Evolutionary conservation across 805 yeast genomes (phyloP).

Genomic region (Dipodascus albidus): DNA sequence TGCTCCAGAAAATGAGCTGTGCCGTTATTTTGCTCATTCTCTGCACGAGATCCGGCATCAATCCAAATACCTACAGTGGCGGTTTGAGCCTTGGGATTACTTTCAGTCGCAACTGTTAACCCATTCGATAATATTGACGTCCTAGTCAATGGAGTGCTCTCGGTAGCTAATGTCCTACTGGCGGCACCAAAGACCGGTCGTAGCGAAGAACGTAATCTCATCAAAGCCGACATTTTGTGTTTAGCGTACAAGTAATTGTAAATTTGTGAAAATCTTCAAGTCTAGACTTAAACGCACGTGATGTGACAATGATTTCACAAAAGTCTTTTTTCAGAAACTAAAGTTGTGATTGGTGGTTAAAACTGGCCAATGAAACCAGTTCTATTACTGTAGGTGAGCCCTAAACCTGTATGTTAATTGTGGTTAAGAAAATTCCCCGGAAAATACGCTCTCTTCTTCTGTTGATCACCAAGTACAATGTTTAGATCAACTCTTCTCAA

Average conservation of each 20-base stretch:
- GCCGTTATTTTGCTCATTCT: conserved; percentile 71
- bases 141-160: conserved; percentile 33
- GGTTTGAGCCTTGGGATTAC: conserved; percentile 75
- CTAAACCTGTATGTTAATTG: neutral
- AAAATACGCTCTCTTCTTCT: neutral
- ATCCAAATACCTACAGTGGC: conserved; percentile 99
- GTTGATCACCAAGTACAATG: neutral
- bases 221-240: neutral
- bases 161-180: no score
- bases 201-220: neutral
- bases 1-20: conserved; percentile 98
- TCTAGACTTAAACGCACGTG: no score
- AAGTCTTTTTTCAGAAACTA: neutral
- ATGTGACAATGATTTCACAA: neutral
- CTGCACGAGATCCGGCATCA: conserved; percentile 97
- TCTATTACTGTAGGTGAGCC: neutral
- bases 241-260: no score
- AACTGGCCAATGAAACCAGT: neutral
- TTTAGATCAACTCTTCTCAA: neutral
- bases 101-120: conserved; percentile 84
- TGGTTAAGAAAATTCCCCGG: neutral
- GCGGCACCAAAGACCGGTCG: no score
- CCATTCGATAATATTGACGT: conserved; percentile 83
- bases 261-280: no score
- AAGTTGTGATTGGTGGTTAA: neutral